A percentile compares a stretch with the other conserved stretches of the same genome.
Conservation (phyloP, 2,329 filamentous ascomycete genomes). For the Hypoxylon sp. region DNA sequence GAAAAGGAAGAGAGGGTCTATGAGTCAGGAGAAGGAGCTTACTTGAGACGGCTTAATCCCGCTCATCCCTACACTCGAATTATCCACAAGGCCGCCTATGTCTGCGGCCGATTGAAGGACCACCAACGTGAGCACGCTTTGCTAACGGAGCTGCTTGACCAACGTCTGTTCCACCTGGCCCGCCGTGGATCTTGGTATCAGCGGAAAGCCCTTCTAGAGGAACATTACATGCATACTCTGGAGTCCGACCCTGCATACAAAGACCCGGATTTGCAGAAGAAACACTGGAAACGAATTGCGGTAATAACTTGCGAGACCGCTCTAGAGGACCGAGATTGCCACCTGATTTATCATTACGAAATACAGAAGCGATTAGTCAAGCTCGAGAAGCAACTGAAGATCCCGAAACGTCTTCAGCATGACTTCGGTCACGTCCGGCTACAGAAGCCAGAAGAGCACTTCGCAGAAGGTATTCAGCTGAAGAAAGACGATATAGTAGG, state of each 20-base stretch:
- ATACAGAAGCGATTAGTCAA: conserved; percentile 93
- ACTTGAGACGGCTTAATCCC: conserved; percentile 87
- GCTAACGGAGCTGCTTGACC: conserved; percentile 76
- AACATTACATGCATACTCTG: conserved; percentile 86
- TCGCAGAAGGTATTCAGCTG: conserved; percentile 79
- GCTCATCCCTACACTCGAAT: conserved; percentile 95
- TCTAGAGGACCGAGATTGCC: conserved; percentile 86
- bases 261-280: conserved; percentile 68
- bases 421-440: conserved; percentile 89
- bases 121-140: conserved; percentile 79
- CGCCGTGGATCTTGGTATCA: conserved; percentile 94
- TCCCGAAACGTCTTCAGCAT: conserved; percentile 87
- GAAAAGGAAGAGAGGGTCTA: conserved; percentile 80
- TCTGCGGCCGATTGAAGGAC: conserved; percentile 83
- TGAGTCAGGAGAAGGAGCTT: conserved; percentile 84
- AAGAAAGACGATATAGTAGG: conserved; percentile 62
- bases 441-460: conserved; percentile 76
- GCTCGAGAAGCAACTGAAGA: conserved; percentile 82
- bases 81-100: conserved; percentile 83
- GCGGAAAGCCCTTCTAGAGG: conserved; percentile 90
- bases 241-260: conserved; percentile 52
- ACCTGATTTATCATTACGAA: conserved; percentile 93
- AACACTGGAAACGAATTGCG: conserved; percentile 81
- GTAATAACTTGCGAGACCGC: conserved; percentile 84
- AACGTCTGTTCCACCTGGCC: conserved; percentile 84